Percentiles rank a stretch among this genome's conserved stretches.
Conservation (phyloP, 768 basidiomycete species). For the Sutorius australiensis region DNA sequence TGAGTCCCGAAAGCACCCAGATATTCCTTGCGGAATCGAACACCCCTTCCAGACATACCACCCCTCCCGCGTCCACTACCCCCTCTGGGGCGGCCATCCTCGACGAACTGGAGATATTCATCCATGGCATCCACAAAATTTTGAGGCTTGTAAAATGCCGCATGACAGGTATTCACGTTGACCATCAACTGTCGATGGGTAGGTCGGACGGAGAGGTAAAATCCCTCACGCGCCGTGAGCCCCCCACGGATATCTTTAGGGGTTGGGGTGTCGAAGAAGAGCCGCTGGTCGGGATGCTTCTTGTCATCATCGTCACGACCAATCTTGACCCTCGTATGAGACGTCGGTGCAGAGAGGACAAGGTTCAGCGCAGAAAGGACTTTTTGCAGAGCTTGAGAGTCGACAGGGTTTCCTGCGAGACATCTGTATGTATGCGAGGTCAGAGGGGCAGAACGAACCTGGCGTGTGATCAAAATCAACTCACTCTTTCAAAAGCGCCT, state of each 20-base stretch:
- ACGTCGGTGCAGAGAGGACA: constrained; percentile 41
- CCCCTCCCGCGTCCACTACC: no score
- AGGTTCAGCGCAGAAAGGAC: constrained; percentile 48
- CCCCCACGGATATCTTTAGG: constrained; percentile 45
- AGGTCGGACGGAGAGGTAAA: constrained; percentile 38
- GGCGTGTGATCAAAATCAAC: constrained; percentile 15
- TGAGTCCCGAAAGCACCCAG: constrained; percentile 53
- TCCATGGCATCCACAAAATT: constrained; percentile 41
- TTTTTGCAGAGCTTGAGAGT: constrained; percentile 52
- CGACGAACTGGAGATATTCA: constrained; percentile 39
- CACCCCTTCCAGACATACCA: constrained; percentile 26
- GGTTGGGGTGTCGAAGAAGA: constrained; percentile 37
- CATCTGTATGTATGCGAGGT: constrained; percentile 39
- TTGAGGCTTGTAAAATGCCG: constrained; percentile 42
- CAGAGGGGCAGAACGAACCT: constrained; percentile 15
- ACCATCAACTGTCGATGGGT: constrained; percentile 47
- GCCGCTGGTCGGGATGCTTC: constrained; percentile 32
- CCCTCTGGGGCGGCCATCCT: no score
- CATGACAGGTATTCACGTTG: constrained; percentile 50
- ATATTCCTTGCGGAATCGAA: no score
- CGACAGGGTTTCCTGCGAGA: constrained; percentile 50
- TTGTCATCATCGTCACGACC: constrained; percentile 40
- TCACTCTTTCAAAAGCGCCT: constrained; percentile 1
- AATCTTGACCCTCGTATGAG: constrained; percentile 40
- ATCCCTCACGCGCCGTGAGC: constrained; percentile 53